These are phyloP conservation scores for Ephemerocybe angulata DNA, from an alignment of 768 basidiomycete species.

Conservation along the genomic window DNA sequence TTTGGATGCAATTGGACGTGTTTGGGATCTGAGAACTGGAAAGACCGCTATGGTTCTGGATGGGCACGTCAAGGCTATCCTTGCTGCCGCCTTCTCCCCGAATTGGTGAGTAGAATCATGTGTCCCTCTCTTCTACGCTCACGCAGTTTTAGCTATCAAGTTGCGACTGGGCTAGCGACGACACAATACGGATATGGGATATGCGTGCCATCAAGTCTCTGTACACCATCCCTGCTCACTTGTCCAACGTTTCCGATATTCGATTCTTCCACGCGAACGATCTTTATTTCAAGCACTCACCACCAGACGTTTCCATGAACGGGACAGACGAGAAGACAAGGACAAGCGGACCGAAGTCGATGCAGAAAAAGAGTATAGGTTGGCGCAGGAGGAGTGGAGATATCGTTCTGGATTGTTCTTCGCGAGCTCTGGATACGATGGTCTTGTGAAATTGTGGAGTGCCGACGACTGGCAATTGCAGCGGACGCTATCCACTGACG, in stretches of 20 bases:
- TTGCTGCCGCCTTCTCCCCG: conserved; percentile 88
- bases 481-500: conserved; percentile 84
- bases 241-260: conserved; percentile 91
- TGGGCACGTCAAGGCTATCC: conserved; percentile 92
- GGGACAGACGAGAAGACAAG: conserved; percentile 30
- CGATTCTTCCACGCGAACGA: conserved; percentile 84
- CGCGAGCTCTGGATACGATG: conserved; percentile 92
- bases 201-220: conserved; percentile 89
- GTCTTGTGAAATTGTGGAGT: conserved; percentile 93
- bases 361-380: conserved; percentile 33
- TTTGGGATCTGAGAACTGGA: conserved; percentile 96
- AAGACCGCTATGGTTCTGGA: conserved; percentile 97
- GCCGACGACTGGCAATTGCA: conserved; percentile 97
- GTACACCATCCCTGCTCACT: conserved; percentile 95
- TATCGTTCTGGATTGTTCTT: conserved; percentile 91
- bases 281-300: conserved; percentile 39
- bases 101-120: conserved; percentile 60
- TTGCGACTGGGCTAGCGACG: conserved; percentile 97
- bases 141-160: conserved; percentile 70
- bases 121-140: conserved; percentile 1
- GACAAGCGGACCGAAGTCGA: conserved; percentile 21
- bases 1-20: conserved; percentile 92
- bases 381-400: conserved; percentile 62
- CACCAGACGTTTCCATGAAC: conserved; percentile 48
- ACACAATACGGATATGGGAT: conserved; percentile 99